A percentile compares a stretch with the other conserved stretches of the same genome.
Conservation (phyloP, 179 eudicot genomes). For the Vitellaria paradoxa region DNA sequence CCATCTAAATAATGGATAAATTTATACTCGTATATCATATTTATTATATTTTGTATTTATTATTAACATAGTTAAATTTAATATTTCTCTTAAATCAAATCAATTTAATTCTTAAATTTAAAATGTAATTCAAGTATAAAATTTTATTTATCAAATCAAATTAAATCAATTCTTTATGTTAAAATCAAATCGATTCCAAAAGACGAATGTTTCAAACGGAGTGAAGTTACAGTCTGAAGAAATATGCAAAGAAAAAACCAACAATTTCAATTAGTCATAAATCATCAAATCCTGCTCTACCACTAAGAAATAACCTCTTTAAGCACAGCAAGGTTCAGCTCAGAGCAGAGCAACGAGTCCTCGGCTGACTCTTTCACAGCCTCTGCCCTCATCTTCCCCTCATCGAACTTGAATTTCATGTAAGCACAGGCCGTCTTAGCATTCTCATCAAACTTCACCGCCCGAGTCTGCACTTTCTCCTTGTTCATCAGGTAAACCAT, state of each 20-base stretch:
- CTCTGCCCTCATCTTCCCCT: conserved; percentile 60
- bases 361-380: conserved; percentile 68
- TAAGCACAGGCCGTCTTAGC: conserved; percentile 51
- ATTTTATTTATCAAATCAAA: no score
- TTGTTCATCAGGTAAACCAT: conserved; percentile 65
- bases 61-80: no score
- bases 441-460: conserved; percentile 53
- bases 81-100: no score
- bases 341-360: conserved; percentile 59
- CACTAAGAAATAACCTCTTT: conserved; percentile 61
- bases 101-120: no score
- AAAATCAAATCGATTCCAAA: no score
- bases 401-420: conserved; percentile 66
- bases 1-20: no score
- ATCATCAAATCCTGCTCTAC: background rate
- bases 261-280: background rate
- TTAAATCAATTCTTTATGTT: no score
- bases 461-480: conserved; percentile 78
- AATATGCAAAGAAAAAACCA: background rate
- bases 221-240: background rate
- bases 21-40: no score
- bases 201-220: no score
- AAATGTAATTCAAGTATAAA: no score
- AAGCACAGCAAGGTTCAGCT: conserved; percentile 73
- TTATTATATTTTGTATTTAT: no score